Evolutionary conservation across 768 basidiomycete species (phyloP), one percentile per base, ranked within the genome.

Genomic region (Termitomyces sp.): DNA sequence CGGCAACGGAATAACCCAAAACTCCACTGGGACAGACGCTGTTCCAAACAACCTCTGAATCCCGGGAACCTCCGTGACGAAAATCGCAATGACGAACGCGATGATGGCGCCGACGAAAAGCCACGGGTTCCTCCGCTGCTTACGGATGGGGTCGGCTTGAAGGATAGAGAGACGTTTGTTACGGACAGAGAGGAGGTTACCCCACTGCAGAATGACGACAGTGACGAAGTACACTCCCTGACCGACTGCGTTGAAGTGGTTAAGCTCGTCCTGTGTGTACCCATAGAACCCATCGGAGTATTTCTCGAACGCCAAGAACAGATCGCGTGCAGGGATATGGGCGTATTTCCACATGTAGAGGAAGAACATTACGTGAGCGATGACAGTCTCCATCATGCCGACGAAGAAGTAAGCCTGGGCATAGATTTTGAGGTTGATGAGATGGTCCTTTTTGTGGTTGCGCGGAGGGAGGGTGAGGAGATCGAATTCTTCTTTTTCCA

Each of bases 1-100:
- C 2, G 66, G 69, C 53, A 80, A 75, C 2, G 80, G 79, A 29
- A 77, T 67, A 14, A 76, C 70, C 80, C 80, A 81, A 64, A 78
- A 81, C 73, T 74, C 77, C 2, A 69, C 63, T 1, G 76, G 78
- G 27, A 80, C 79, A 6, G 75, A 74, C 2, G 73, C 63, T 4
- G 78, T 81, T 2, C 32, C 35, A 50, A 81, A 81, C 25, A 80
- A 76, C 0, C 43, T 25, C 52, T 79, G 75, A n/a, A 81, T 59
- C 2, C 78, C 78, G 6, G 64, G 69, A 1, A 78, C 80, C 37
- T 81, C 69, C 1, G 80, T 60, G 0, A 77, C 77, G 53, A 81
- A 72, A 27, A 81, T 63, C 16, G 70, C 71, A 14, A 79, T 80
- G 2, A 65, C 69, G 56, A 69, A 41, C 72, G 66, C 23, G 2